Base-by-base conservation (phyloP, 164 flowering plant species). In the Vitis cinerea region DNA sequence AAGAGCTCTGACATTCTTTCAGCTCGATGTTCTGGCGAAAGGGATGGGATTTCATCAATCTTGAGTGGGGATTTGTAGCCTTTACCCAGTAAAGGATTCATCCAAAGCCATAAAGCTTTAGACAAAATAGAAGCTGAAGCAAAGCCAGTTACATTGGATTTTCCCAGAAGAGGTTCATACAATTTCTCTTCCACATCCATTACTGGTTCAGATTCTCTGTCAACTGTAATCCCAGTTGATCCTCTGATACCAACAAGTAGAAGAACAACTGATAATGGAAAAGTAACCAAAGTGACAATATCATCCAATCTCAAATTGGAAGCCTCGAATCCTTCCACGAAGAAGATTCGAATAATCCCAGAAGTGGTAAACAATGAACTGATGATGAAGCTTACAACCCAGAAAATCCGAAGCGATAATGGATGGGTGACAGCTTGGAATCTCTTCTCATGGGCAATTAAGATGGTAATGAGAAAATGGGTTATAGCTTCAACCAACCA, bases 1-100 rank as follows among this genome's bases (percentile, higher is more conserved):
- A 96, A 96, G 14, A 85, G 80, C 62, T 63, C 61, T 0, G 88
- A 88, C 91, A 89, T 86, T 68, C 23, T 75, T 50, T 91, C 95
- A 0, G 99, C 98, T 70, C 81, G 78, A 59, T 96, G 94, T 1
- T 84, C 85, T 0, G 95, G 94, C 1, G 98, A 83, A 14, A 96
- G 87, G 0, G 82, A 58, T 15, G 99, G 99, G 50, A 96, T 66
- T 9, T 93, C 93, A 12, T 92, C 94, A 9, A 85, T 51, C 56
- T 72, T 86, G 3, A 96, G 80, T 30, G 97, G 89, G 1, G 86
- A 63, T 69, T 80, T 82, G 79, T 89, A 88, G 13, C 99, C 99
- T 75, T 86, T 88, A 31, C 79, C 79, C 56, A 96, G 74, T 53
- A 96, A 57, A 1, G 97, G 95, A 74, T 88, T 96, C 90, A 96